A percentile compares a stretch with the other conserved stretches of the same genome.
Evolutionary conservation across 768 basidiomycete species (phyloP).

Genomic region (Macrocybe gigantea): DNA sequence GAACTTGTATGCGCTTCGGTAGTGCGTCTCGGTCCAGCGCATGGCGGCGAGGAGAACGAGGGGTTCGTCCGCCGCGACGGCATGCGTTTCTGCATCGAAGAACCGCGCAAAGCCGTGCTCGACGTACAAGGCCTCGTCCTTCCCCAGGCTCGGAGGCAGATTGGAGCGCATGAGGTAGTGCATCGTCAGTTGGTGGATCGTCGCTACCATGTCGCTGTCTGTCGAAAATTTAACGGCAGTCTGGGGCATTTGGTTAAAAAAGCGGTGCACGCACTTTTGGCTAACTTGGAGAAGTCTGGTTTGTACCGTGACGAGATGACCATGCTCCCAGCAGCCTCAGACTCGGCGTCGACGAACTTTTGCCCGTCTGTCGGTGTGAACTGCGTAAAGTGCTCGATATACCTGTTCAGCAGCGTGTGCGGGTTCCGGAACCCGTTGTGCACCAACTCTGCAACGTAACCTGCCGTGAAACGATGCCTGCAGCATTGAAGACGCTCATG

Average conservation of each 20-base stretch:
- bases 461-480: slow-evolving; percentile 42
- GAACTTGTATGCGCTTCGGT: slow-evolving; percentile 28
- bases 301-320: slow-evolving; percentile 30
- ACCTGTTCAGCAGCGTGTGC: slow-evolving; percentile 34
- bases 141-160: slow-evolving; percentile 27
- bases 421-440: slow-evolving; percentile 31
- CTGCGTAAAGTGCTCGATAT: slow-evolving; percentile 33
- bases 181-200: slow-evolving; percentile 30
- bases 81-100: slow-evolving; percentile 29
- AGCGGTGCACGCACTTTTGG: slow-evolving; percentile 25
- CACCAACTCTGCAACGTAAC: slow-evolving; percentile 35
- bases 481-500: not conserved
- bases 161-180: slow-evolving; percentile 38
- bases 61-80: slow-evolving; percentile 36
- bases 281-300: slow-evolving; percentile 35
- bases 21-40: slow-evolving; percentile 32
- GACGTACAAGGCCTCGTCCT: slow-evolving; percentile 34
- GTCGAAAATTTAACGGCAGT: not conserved
- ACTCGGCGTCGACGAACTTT: slow-evolving; percentile 23
- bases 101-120: slow-evolving; percentile 43
- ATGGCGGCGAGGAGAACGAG: slow-evolving; percentile 37
- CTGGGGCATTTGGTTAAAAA: not conserved
- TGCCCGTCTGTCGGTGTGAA: slow-evolving; percentile 33
- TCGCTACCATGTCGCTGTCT: slow-evolving; percentile 32
- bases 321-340: slow-evolving; percentile 20